Evolutionary conservation across 2,329 filamentous ascomycete genomes (phyloP), one percentile per base, ranked within the genome.

Genomic region (Colletotrichum costaricense): DNA sequence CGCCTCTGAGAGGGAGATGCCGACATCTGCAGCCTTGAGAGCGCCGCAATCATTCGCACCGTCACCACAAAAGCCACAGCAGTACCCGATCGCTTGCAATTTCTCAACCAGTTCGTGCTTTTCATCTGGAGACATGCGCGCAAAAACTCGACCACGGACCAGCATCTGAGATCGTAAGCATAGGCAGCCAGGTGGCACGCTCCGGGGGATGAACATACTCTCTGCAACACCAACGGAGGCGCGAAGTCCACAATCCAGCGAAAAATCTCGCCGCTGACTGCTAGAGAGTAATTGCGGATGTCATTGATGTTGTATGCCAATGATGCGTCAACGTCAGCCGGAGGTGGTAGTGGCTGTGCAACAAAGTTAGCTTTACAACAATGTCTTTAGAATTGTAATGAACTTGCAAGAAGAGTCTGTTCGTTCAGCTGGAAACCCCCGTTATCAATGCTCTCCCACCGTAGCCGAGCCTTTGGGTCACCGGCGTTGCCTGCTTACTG

Each of bases 51-150:
- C 97, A 80, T 99, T 99, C 30, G 97, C 97, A 54, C 97, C 97
- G 80, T 99, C 97, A 57, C 97, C 97, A 79, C 97, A 99, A 84
- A 99, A 99, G 33, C 97, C 97, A 76, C 92, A 94, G 77, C 94
- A 97, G 82, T 98, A 99, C 81, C 95, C 96, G 76, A 99, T 95
- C 78, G 94, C 96, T 81, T 99, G 97, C 4, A 99, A 88, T 81
- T 98, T 99, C 82, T 98, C 97, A 2, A 99, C 95, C 2, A 99
- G 87, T 82, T 99, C 97, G 80, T 98, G 95, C 82, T 99, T 99
- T 82, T 99, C 97, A 80, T 99, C 97, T 0, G 97, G 97, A 2
- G 96, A 98, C 97, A 99, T 99, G 77, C 97, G 93, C 4, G 97
- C 97, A 82, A 97, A 99, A 1, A 99, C 95, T 82, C 97, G 96